Conservation (phyloP, 2,329 filamentous ascomycete species). For the Sporothrix curviconia region DNA sequence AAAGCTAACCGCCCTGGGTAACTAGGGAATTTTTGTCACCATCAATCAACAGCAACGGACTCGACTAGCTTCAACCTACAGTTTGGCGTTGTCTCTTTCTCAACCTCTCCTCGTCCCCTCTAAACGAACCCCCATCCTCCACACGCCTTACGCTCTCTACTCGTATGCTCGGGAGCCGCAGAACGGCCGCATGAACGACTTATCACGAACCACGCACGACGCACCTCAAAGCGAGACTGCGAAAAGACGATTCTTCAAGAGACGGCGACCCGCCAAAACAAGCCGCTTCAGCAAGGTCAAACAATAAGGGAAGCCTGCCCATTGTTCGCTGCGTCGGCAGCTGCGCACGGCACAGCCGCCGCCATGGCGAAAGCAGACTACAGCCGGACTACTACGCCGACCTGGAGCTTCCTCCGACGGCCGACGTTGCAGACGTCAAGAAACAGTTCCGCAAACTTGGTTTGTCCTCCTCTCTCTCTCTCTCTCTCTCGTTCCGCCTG, state of each 20-base stretch:
- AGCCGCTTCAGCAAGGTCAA: neutral
- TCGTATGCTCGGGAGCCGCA: neutral
- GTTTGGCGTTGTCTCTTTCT: neutral
- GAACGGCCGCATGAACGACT: constrained; percentile 2
- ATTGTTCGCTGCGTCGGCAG: neutral
- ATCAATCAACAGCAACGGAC: neutral
- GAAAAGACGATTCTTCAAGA: neutral
- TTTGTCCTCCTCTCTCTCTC: constrained; percentile 28
- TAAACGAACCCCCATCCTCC: neutral
- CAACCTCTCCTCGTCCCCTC: neutral
- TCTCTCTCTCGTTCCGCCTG: neutral
- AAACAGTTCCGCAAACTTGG: constrained; percentile 81
- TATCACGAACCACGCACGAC: neutral
- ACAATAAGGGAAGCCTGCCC: neutral
- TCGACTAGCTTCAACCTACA: constrained; percentile 2
- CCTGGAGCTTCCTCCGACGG: constrained; percentile 62
- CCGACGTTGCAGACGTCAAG: constrained; percentile 69
- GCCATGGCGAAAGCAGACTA: constrained; percentile 64
- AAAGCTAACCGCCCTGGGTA: constrained; percentile 4
- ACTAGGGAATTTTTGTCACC: too few species aligned
- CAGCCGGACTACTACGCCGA: constrained; percentile 76
- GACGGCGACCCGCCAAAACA: neutral
- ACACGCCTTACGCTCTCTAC: too few species aligned
- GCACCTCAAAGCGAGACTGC: neutral
- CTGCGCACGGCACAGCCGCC: constrained; percentile 20